Evolutionary conservation across 1,284 basidiomycete genomes (phyloP).

Genomic region (Sphagnurus paluster): DNA sequence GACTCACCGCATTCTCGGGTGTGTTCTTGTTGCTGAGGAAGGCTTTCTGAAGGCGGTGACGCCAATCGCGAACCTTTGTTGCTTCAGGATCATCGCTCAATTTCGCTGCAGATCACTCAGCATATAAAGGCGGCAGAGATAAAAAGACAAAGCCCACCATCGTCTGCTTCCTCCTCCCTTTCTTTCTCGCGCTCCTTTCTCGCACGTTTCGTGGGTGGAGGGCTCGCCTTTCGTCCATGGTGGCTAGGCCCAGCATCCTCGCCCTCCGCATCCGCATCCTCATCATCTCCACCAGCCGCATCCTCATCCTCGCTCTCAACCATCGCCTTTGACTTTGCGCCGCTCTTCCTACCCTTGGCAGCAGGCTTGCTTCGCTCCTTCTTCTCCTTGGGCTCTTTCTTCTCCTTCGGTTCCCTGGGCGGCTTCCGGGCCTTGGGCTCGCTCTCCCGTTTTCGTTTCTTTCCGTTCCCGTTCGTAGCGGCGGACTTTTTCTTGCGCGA

Average conservation of each 20-base stretch:
- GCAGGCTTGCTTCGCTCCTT: conserved; percentile 44
- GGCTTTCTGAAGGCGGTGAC: conserved; percentile 87
- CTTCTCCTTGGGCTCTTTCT: conserved; percentile 38
- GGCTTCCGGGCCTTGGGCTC: conserved; percentile 28
- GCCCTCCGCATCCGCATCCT: conserved; percentile 40
- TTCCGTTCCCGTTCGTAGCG: conserved; percentile 23
- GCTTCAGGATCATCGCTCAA: conserved; percentile 70
- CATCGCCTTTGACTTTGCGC: conserved; percentile 60
- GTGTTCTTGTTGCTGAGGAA: conserved; percentile 62
- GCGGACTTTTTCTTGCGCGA: conserved; percentile 45
- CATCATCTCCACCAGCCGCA: too few species aligned
- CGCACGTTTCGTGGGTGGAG: conserved; percentile 61
- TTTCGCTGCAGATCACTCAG: conserved; percentile 45
- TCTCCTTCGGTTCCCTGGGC: conserved; percentile 29
- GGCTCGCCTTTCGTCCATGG: conserved; percentile 52
- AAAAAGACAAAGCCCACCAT: conserved; percentile 37
- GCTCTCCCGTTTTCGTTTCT: conserved; percentile 61
- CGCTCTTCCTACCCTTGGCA: conserved; percentile 54
- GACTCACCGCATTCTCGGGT: conserved; percentile 55
- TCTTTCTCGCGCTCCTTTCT: conserved; percentile 60
- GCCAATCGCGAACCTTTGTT: conserved; percentile 79
- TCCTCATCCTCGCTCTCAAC: conserved; percentile 77
- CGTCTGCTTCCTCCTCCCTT: conserved; percentile 61
- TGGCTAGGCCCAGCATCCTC: conserved; percentile 54
- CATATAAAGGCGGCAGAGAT: neutral